Conservation (phyloP, 1,284 basidiomycete species). For the Pascua sp. region DNA sequence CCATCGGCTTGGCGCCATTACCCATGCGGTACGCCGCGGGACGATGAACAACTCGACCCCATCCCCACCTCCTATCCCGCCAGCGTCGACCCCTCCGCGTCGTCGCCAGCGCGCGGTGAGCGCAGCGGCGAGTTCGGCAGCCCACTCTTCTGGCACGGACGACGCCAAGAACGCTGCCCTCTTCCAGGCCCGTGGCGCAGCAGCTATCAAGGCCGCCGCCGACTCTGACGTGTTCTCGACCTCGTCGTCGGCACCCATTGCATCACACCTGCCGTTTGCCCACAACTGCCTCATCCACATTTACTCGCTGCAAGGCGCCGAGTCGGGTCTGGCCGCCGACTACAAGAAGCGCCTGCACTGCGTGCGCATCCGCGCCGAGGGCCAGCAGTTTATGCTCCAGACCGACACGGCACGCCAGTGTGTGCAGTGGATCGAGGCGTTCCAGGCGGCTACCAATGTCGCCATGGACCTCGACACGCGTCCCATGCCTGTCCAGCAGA, state of each 20-base stretch:
- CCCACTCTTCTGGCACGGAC: background rate
- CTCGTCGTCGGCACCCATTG: conserved; percentile 20
- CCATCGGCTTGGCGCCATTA: conserved; percentile 7
- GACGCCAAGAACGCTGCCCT: conserved; percentile 39
- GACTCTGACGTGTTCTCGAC: conserved; percentile 12
- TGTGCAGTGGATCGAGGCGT: conserved; percentile 92
- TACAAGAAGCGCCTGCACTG: conserved; percentile 93
- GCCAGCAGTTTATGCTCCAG: conserved; percentile 95
- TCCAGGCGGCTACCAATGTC: conserved; percentile 92
- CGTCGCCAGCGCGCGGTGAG: background rate
- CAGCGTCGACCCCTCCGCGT: background rate
- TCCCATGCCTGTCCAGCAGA: conserved; percentile 74
- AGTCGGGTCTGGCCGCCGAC: conserved; percentile 90
- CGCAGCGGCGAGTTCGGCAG: background rate
- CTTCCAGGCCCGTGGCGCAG: conserved; percentile 22
- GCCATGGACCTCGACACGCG: conserved; percentile 85
- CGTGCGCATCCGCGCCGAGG: conserved; percentile 86
- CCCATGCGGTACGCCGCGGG: conserved; percentile 5
- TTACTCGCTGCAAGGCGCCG: conserved; percentile 86
- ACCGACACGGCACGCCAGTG: conserved; percentile 79
- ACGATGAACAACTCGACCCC: background rate
- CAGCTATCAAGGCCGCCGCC: background rate
- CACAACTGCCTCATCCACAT: conserved; percentile 53
- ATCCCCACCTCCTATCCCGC: no score
- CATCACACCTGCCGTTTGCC: conserved; percentile 44